These are phyloP conservation scores for Corymbia maculata DNA, from an alignment of 345 rosid genomes.

Conservation along the genomic window DNA sequence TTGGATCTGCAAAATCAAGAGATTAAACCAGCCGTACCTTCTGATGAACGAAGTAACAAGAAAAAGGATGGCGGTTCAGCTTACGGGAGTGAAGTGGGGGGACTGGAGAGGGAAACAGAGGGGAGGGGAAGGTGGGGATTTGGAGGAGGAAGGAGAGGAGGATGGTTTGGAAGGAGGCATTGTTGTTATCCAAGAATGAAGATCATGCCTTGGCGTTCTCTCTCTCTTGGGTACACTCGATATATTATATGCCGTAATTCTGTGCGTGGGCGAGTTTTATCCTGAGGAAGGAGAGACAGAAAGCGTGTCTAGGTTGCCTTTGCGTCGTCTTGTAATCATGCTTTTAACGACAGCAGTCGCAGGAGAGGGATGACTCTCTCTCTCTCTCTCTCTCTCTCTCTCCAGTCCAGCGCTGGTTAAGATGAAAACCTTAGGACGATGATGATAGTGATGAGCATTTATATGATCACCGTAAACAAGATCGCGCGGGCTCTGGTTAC, in stretches of 20 bases:
- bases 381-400: background rate
- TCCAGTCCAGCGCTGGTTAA: background rate
- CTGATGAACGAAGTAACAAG: background rate
- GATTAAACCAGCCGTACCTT: background rate
- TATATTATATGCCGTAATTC: background rate
- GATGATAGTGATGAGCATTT: background rate
- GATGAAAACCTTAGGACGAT: background rate
- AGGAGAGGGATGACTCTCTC: background rate
- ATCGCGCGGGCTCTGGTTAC: background rate
- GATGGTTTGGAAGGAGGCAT: constrained; percentile 51
- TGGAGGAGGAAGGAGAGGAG: constrained; percentile 50
- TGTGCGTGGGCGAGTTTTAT: background rate
- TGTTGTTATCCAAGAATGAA: background rate
- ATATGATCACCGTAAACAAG: background rate
- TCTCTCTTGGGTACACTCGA: background rate
- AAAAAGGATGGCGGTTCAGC: background rate
- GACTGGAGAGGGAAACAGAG: constrained; percentile 32
- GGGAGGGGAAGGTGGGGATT: constrained; percentile 28
- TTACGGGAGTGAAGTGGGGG: constrained; percentile 69
- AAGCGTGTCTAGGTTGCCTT: background rate
- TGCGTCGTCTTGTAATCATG: background rate
- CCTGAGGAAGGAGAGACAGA: background rate
- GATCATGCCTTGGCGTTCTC: background rate
- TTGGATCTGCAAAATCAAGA: constrained; percentile 46
- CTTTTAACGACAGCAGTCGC: background rate